Percentiles rank a stretch among this genome's conserved stretches.
These are phyloP conservation scores for Petunia axillaris DNA, from an alignment of 257 asterid species.

Conservation along the genomic window DNA sequence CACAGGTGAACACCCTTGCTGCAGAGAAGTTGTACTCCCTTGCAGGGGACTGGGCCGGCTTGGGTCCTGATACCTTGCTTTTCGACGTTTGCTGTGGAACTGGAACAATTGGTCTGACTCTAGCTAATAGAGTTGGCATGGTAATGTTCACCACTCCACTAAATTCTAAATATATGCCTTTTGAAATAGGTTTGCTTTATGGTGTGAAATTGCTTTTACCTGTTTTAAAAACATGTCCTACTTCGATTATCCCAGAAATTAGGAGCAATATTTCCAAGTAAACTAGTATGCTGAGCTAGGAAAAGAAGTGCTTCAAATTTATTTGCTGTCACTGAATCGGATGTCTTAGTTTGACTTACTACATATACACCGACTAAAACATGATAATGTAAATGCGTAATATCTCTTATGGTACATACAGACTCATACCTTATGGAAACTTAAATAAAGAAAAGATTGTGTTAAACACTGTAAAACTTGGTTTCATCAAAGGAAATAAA, in stretches of 20 bases:
- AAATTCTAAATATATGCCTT: background rate
- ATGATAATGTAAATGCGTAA: background rate
- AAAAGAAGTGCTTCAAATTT: background rate
- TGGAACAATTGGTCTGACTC: constrained; percentile 92
- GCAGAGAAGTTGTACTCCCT: constrained; percentile 93
- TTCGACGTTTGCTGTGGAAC: constrained; percentile 98
- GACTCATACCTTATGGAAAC: background rate
- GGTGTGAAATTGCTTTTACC: constrained; percentile 2
- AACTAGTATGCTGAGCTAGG: background rate
- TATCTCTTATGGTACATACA: background rate
- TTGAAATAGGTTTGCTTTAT: background rate
- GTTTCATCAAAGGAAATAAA: background rate
- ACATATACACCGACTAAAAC: background rate
- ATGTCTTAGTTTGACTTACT: background rate
- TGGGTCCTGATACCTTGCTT: constrained; percentile 91
- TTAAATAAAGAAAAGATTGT: background rate
- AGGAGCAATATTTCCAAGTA: background rate
- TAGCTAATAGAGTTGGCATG: constrained; percentile 98
- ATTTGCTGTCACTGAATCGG: background rate
- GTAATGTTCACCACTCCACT: constrained; percentile 63
- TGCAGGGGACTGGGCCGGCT: constrained; percentile 97
- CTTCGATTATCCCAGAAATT: background rate
- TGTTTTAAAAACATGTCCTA: background rate
- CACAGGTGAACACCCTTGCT: constrained; percentile 95
- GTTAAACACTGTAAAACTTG: background rate